Evolutionary conservation across 257 asterid genomes (phyloP), one percentile per base, ranked within the genome.

Genomic region (Nicotiana sylvestris): DNA sequence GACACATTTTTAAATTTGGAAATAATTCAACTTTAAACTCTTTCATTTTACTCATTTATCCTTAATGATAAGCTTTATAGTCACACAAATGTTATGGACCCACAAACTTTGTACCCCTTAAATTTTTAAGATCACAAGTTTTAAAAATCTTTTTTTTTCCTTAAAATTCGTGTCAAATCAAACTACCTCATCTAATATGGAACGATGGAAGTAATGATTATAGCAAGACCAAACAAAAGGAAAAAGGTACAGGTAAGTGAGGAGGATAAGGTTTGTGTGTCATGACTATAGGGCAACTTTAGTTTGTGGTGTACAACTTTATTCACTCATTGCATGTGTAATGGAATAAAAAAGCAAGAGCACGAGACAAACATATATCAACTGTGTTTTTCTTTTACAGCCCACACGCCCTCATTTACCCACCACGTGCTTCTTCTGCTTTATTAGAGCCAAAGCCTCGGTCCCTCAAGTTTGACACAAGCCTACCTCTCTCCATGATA

Each of bases 351-450:
- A 29, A 18, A 3, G 49, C 2, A 11, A 58, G 56, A 29, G 32
- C 89, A 88, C 88, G 87, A 66, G 84, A 27, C 51, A 0, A 32
- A 55, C 91, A 86, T 90, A 77, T 7, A 43, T 33, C 80, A 80
- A 82, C 80, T 35, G 83, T 74, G 61, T 82, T 83, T 65, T 66
- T 55, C 87, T 35, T 87, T 76, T 39, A 62, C 81, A 27, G 25
- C 3, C 65, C 92, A 87, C 92, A 83, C 89, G 84, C 86, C 62
- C n/a, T 32, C 85, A 53, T n/a, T 82, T 80, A 68, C 80, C 78
- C 55, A 57, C 66, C 89, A 84, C 90, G 82, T 77, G 81, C 57
- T 76, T 21, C 83, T 86, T 81, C 60, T 43, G 69, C 10, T 83
- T 33, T 49, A 21, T 21, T 21, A 69, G 11, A 12, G 6, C n/a